Percentiles rank a stretch among this genome's conserved stretches.
Conservation (phyloP, 2,329 filamentous ascomycete genomes). For the Ophiocordyceps sinensis region DNA sequence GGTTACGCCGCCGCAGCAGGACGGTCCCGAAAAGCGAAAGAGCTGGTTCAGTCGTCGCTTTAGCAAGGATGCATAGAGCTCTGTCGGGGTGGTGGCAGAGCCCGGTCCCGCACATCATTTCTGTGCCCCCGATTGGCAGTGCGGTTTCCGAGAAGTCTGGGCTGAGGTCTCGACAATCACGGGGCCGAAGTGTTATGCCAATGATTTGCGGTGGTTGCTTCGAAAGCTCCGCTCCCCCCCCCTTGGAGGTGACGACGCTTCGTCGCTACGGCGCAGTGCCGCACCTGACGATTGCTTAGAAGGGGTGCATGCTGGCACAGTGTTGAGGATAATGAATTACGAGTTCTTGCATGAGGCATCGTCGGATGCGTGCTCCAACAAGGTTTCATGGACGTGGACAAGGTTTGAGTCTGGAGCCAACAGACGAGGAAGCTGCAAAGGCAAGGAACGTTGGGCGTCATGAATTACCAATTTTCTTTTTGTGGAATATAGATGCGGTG, state of each 20-base stretch:
- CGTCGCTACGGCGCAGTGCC: too few species aligned
- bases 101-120: too few species aligned
- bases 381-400: constrained; percentile 3
- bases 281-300: too few species aligned
- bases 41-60: constrained; percentile 81
- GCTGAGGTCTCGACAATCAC: too few species aligned
- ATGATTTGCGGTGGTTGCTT: too few species aligned
- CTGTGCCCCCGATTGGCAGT: too few species aligned
- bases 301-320: too few species aligned
- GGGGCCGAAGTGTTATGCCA: too few species aligned
- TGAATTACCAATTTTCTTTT: constrained; percentile 8
- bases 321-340: constrained; percentile 1
- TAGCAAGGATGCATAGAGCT: constrained; percentile 40
- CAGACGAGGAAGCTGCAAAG: constrained; percentile 1
- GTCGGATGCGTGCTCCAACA: constrained; percentile 2
- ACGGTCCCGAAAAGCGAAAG: constrained; percentile 56
- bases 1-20: constrained; percentile 5
- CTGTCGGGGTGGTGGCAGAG: not conserved
- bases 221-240: too few species aligned
- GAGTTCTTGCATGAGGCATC: constrained; percentile 10
- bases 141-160: too few species aligned
- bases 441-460: constrained; percentile 7
- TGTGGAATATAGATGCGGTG: constrained; percentile 7
- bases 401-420: not conserved
- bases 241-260: too few species aligned